These are phyloP conservation scores for Collariella sp. DNA, from an alignment of 495 filamentous ascomycete genomes.

Conservation along the genomic window DNA sequence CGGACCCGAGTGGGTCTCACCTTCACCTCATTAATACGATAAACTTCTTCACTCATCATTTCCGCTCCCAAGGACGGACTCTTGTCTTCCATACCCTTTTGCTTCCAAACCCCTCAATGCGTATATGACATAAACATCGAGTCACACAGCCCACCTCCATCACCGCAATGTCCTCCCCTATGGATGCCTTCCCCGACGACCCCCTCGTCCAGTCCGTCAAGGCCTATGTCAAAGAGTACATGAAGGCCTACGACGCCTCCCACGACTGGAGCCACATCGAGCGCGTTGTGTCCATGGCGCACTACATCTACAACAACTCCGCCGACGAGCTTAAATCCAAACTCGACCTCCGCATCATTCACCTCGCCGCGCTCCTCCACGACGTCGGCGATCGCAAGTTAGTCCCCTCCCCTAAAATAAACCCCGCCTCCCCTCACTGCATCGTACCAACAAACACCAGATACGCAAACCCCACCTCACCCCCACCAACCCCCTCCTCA, in stretches of 20 bases:
- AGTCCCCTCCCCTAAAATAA: neutral
- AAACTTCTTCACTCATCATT: neutral
- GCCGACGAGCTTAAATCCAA: constrained; percentile 31
- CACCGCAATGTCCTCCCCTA: neutral
- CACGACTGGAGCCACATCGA: constrained; percentile 80
- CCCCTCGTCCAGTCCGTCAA: constrained; percentile 43
- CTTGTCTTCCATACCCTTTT: too few species aligned
- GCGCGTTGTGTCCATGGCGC: constrained; percentile 67
- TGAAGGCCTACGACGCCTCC: constrained; percentile 73
- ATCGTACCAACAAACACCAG: too few species aligned
- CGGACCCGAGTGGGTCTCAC: too few species aligned
- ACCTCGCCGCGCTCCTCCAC: constrained; percentile 71
- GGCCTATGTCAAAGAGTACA: constrained; percentile 57
- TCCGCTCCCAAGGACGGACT: too few species aligned
- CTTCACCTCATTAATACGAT: neutral
- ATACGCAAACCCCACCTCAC: constrained; percentile 50
- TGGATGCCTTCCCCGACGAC: constrained; percentile 27
- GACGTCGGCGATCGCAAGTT: constrained; percentile 78
- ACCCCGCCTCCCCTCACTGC: too few species aligned
- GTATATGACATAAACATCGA: too few species aligned
- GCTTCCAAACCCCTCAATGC: too few species aligned
- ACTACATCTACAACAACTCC: constrained; percentile 45
- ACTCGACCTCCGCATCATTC: constrained; percentile 48
- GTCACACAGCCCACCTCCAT: neutral
- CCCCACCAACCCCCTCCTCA: constrained; percentile 45